These are phyloP conservation scores for Schizopora paradoxa DNA, from an alignment of 1,284 basidiomycete species.

Conservation along the genomic window DNA sequence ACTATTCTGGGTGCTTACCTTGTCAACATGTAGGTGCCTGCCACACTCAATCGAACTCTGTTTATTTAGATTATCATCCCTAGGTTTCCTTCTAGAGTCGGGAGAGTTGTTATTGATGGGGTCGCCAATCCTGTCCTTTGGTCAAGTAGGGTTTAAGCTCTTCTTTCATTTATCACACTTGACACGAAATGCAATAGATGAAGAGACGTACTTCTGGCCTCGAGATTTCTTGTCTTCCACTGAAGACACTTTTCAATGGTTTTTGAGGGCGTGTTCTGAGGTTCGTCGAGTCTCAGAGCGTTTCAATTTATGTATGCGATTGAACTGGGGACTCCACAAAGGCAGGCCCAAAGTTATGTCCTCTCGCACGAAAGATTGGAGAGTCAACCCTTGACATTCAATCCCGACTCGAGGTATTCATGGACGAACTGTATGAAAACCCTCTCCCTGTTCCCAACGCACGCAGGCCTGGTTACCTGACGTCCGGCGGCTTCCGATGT, in stretches of 20 bases:
- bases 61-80: not conserved
- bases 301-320: not conserved
- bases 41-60: not conserved
- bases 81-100: constrained; percentile 15
- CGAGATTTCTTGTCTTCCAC: not conserved
- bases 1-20: constrained; percentile 4
- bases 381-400: not conserved
- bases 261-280: not conserved
- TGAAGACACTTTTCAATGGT: constrained; percentile 1
- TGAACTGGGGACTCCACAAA: too few species aligned
- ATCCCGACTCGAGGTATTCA: not conserved
- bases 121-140: constrained; percentile 8
- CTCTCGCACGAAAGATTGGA: not conserved
- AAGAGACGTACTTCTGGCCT: not conserved
- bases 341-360: constrained; percentile 1
- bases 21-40: constrained; percentile 4
- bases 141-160: constrained; percentile 15
- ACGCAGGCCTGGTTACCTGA: constrained; percentile 1
- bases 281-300: not conserved
- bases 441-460: not conserved
- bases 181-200: not conserved
- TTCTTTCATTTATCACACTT: not conserved
- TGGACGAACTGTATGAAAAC: constrained; percentile 5
- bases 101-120: constrained; percentile 15
- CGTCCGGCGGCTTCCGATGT: not conserved